Percentiles rank a stretch among this genome's conserved stretches.
phyloP scores from a whole-genome alignment of 1,284 basidiomycete species.

The Cryptococcus sp. region DNA sequence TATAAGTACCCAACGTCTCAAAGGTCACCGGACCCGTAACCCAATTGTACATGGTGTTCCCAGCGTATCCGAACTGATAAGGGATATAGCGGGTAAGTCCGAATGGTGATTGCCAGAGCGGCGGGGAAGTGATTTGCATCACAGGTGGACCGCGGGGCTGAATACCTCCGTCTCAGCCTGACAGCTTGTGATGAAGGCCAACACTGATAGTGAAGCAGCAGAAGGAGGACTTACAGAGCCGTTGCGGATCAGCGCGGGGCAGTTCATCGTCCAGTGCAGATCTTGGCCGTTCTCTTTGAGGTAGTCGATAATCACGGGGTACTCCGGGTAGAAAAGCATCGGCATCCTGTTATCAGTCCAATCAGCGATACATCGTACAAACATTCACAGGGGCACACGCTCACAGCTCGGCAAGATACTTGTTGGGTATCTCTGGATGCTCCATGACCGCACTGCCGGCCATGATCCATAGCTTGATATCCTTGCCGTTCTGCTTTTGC shows the following conservation, averaged over 20 bases:
- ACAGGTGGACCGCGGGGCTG: not conserved
- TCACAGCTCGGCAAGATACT: slow-evolving; percentile 8
- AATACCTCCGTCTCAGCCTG: no score
- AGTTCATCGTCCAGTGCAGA: slow-evolving; percentile 13
- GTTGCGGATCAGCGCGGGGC: slow-evolving; percentile 9
- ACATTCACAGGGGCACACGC: not conserved
- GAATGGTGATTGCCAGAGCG: slow-evolving; percentile 4
- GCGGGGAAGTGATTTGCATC: slow-evolving; percentile 9
- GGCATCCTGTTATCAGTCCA: slow-evolving; percentile 11
- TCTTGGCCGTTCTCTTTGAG: slow-evolving; percentile 5
- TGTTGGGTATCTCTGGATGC: slow-evolving; percentile 8
- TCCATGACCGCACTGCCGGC: slow-evolving; percentile 9
- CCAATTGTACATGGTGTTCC: slow-evolving; percentile 18
- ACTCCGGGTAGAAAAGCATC: slow-evolving; percentile 14
- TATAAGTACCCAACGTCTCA: slow-evolving; percentile 8
- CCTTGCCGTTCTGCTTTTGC: slow-evolving; percentile 1
- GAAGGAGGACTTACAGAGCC: not conserved
- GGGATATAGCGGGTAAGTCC: slow-evolving; percentile 6
- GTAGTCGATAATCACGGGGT: slow-evolving; percentile 1
- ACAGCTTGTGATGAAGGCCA: no score
- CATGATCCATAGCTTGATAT: slow-evolving; percentile 16
- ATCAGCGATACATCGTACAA: not conserved
- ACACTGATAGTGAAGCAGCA: not conserved
- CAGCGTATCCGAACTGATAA: slow-evolving; percentile 3
- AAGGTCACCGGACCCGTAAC: slow-evolving; percentile 6